A percentile compares a stretch with the other conserved stretches of the same genome.
Evolutionary conservation across 306 rosid genomes (phyloP).

Genomic region (Trifolium pratense): DNA sequence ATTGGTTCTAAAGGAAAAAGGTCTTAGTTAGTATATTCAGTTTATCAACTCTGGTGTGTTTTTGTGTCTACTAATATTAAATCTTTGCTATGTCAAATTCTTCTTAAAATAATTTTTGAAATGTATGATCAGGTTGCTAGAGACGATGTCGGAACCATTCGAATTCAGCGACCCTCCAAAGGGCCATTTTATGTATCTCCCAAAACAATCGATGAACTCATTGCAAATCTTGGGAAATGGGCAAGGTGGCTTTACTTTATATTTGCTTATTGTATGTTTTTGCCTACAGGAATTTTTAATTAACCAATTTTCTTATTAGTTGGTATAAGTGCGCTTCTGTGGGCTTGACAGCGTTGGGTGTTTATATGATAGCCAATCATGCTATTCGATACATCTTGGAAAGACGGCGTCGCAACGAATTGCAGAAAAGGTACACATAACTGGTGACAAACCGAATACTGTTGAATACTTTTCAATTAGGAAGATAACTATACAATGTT

Average conservation of each 20-base stretch:
- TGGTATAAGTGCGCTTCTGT: constrained; percentile 90
- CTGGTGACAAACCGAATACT: constrained; percentile 28
- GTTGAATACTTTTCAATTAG: constrained; percentile 12
- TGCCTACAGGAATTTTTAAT: constrained; percentile 13
- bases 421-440: constrained; percentile 68
- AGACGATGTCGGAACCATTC: constrained; percentile 86
- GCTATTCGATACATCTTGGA: constrained; percentile 70
- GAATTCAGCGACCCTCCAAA: constrained; percentile 91
- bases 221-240: constrained; percentile 94
- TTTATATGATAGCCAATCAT: constrained; percentile 81
- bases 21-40: constrained; percentile 31
- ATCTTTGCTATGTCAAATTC: neutral
- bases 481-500: constrained; percentile 14
- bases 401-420: constrained; percentile 67
- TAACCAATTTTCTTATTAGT: constrained; percentile 56
- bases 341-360: constrained; percentile 83
- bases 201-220: constrained; percentile 88
- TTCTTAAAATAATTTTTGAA: constrained; percentile 37
- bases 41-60: constrained; percentile 11
- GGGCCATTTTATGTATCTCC: constrained; percentile 97
- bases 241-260: constrained; percentile 69
- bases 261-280: constrained; percentile 11
- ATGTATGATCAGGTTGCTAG: constrained; percentile 71
- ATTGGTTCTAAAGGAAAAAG: too few relatives aligned
- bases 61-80: constrained; percentile 15